These are phyloP conservation scores for Aquilaria malaccensis DNA, from an alignment of 345 rosid species.

Conservation along the genomic window DNA sequence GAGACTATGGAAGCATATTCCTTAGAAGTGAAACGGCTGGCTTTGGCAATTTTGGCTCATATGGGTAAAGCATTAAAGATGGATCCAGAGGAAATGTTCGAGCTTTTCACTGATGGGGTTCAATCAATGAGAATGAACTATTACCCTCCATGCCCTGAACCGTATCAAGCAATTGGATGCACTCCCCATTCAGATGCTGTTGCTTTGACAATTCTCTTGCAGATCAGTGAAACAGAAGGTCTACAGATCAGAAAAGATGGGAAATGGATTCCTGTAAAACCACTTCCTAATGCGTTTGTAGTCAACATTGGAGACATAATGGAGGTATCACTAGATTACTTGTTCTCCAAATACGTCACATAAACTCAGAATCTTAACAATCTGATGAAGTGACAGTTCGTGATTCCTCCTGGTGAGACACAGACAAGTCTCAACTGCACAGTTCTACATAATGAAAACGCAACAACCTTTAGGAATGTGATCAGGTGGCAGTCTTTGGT, in stretches of 20 bases:
- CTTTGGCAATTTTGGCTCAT: conserved; percentile 19
- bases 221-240: conserved; percentile 20
- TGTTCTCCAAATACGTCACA: no score
- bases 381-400: no score
- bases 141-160: conserved; percentile 49
- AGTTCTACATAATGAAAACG: no score
- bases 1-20: conserved; percentile 26
- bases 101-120: conserved; percentile 29
- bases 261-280: conserved; percentile 22
- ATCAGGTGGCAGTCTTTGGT: no score
- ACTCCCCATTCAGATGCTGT: conserved; percentile 30
- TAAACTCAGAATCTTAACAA: no score
- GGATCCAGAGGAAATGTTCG: conserved; percentile 28
- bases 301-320: conserved; percentile 20
- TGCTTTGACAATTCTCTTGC: conserved; percentile 21
- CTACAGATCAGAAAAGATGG: conserved; percentile 24
- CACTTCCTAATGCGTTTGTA: conserved; percentile 22
- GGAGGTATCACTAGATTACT: conserved; percentile 11
- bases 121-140: conserved; percentile 47
- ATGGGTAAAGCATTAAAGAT: conserved; percentile 33
- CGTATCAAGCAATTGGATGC: conserved; percentile 35
- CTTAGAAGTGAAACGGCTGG: conserved; percentile 25
- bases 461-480: no score
- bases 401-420: no score
- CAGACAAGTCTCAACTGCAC: no score